Percentiles rank a stretch among this genome's conserved stretches.
Evolutionary conservation across 2,329 filamentous ascomycete species (phyloP).

Genomic region (Talaromyces rugulosus): DNA sequence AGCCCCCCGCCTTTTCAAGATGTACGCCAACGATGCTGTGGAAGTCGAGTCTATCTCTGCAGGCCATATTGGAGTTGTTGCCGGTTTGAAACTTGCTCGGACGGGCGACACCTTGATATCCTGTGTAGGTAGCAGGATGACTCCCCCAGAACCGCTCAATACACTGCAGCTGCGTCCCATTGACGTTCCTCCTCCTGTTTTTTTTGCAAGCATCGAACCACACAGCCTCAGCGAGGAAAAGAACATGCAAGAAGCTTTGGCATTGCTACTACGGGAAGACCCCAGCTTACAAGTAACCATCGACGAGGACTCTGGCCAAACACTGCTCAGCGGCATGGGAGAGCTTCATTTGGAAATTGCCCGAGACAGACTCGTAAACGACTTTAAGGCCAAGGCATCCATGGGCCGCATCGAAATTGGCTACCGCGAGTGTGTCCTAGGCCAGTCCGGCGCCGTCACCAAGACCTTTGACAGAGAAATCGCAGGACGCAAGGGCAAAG

Average conservation of each 20-base stretch:
- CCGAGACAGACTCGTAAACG: slow-evolving; percentile 77
- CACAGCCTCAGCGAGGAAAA: slow-evolving; percentile 74
- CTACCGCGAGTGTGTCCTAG: slow-evolving; percentile 77
- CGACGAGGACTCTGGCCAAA: slow-evolving; percentile 88
- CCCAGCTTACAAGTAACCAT: slow-evolving; percentile 81
- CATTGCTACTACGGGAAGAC: slow-evolving; percentile 81
- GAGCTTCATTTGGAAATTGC: slow-evolving; percentile 94
- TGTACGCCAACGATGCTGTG: slow-evolving; percentile 82
- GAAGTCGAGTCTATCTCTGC: slow-evolving; percentile 75
- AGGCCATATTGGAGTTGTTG: slow-evolving; percentile 91
- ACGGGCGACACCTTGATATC: slow-evolving; percentile 90
- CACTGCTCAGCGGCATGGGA: slow-evolving; percentile 92
- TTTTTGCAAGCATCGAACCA: slow-evolving; percentile 90
- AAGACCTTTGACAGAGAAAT: slow-evolving; percentile 73
- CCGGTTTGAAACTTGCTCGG: slow-evolving; percentile 82
- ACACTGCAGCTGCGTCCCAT: slow-evolving; percentile 82
- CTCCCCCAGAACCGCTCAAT: slow-evolving; percentile 64
- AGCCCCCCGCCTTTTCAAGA: slow-evolving; percentile 76
- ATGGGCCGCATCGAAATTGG: slow-evolving; percentile 94
- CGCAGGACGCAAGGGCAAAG: slow-evolving; percentile 73
- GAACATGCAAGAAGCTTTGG: slow-evolving; percentile 69
- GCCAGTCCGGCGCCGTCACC: slow-evolving; percentile 53
- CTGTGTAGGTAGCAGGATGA: slow-evolving; percentile 60
- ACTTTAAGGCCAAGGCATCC: slow-evolving; percentile 77
- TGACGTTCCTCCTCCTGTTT: slow-evolving; percentile 85